Conservation (phyloP, 345 rosid genomes). For the Firmiana major region DNA sequence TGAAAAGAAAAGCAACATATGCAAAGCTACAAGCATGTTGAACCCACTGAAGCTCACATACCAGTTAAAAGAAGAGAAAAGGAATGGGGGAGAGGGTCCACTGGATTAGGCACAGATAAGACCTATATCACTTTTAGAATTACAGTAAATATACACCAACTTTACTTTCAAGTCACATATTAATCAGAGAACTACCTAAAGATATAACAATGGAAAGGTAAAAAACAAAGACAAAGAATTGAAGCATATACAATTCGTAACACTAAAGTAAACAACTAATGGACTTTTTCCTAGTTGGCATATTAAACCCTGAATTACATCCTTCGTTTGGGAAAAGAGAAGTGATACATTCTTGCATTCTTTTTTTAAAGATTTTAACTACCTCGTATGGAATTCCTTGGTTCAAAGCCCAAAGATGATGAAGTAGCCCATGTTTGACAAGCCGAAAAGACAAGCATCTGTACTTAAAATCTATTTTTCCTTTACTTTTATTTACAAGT, state of each 20-base stretch:
- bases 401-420: background rate
- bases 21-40: background rate
- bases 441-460: too few relatives aligned
- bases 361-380: background rate
- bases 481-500: background rate
- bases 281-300: background rate
- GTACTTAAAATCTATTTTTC: too few relatives aligned
- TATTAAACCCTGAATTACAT: background rate
- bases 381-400: background rate
- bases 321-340: background rate
- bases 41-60: background rate
- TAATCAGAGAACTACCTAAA: background rate
- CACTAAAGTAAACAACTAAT: background rate
- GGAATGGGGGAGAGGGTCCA: background rate
- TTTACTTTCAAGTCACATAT: background rate
- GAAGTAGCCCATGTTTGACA: too few relatives aligned
- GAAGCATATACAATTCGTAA: background rate
- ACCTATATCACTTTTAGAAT: background rate
- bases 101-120: background rate
- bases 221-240: background rate
- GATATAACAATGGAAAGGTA: background rate
- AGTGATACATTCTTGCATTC: background rate
- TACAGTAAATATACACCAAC: background rate
- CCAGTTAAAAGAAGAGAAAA: background rate
- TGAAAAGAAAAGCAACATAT: background rate